Base-by-base conservation (phyloP, 1,139 yeast genomes). In the Zygoascus sp. region DNA sequence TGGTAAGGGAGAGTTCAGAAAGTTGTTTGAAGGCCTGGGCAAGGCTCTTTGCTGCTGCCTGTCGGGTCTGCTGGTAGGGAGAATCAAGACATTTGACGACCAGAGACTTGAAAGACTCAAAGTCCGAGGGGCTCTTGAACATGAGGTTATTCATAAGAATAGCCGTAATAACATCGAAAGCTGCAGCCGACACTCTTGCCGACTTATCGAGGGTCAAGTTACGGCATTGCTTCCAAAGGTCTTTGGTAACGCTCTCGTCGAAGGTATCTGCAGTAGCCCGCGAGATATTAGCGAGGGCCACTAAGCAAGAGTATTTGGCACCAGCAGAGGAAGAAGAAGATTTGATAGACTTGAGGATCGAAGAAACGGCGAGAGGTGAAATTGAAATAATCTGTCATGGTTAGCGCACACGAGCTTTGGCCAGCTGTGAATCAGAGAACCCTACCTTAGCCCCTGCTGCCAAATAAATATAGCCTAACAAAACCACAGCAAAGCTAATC, bases 181-280 rank as follows among this genome's bases (percentile, higher is more conserved):
- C 60, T 2, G 63, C 63, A 7, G 61, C 58, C 1, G 64, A 54
- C 2, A 62, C 62, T 13, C 58, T 54, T 7, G 62, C 62, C 2
- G 68, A 61, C 45, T 60, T 60, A 43, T 66, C 70, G 3, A 52
- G 40, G 5, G 60, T 48, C 23, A 52, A 54, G 8, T 51, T 40
- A 40, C 57, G 57, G 11, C 63, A 61, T 15, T 47, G 52, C 47
- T 65, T 66, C 64, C 66, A 63, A 13, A 63, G 43, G 40, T 66
- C 69, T 44, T 64, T 63, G 21, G 56, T 49, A 11, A 63, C 52
- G 3, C 61, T 40, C 20, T 64, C 68, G 36, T 66, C 70, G 43
- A 63, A 58, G 9, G 65, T 53, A 25, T 62, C 64, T 9, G 66
- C 67, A 2, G 63, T 53, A 1, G 60, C 46, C 13, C 48, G 37